phyloP scores from a whole-genome alignment of 1,139 yeast species.

The Suzukiozyma palmioleophila region DNA sequence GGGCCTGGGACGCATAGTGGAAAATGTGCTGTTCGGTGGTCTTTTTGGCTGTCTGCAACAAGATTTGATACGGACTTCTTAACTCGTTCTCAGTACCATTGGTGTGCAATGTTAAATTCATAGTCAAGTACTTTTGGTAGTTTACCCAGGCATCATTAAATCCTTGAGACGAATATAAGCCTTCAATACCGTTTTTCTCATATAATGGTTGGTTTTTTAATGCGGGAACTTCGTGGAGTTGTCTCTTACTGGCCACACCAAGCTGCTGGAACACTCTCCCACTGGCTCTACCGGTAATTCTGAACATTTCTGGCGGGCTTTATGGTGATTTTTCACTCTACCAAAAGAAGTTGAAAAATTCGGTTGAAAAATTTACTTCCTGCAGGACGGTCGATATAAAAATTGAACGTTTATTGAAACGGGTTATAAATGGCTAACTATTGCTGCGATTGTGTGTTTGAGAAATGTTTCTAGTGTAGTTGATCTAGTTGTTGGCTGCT shows the following conservation, averaged over 20 bases:
- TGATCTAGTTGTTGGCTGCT: too few species aligned
- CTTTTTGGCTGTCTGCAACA: constrained; percentile 68
- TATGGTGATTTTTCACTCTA: not conserved
- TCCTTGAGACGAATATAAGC: constrained; percentile 65
- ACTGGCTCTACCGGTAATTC: constrained; percentile 3
- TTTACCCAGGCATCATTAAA: constrained; percentile 76
- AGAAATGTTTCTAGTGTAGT: too few species aligned
- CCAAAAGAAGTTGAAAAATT: not conserved
- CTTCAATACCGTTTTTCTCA: constrained; percentile 56
- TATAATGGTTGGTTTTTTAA: constrained; percentile 41
- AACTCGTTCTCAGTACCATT: constrained; percentile 79
- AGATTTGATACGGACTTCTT: constrained; percentile 71
- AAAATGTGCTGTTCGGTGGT: constrained; percentile 67
- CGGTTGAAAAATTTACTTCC: constrained; percentile 1
- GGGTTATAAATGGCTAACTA: too few species aligned
- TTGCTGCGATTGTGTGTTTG: too few species aligned
- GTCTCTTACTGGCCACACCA: constrained; percentile 17
- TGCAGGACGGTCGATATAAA: not conserved
- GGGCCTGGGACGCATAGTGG: constrained; percentile 88
- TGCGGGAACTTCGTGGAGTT: constrained; percentile 63
- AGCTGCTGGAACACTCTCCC: constrained; percentile 3
- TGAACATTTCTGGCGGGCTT: constrained; percentile 4
- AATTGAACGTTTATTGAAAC: too few species aligned
- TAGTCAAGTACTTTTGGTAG: constrained; percentile 66
- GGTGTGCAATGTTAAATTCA: constrained; percentile 68